Evolutionary conservation across 371 early-diverging fungal genomes (phyloP).

Genomic region (Actinomucor elegans): DNA sequence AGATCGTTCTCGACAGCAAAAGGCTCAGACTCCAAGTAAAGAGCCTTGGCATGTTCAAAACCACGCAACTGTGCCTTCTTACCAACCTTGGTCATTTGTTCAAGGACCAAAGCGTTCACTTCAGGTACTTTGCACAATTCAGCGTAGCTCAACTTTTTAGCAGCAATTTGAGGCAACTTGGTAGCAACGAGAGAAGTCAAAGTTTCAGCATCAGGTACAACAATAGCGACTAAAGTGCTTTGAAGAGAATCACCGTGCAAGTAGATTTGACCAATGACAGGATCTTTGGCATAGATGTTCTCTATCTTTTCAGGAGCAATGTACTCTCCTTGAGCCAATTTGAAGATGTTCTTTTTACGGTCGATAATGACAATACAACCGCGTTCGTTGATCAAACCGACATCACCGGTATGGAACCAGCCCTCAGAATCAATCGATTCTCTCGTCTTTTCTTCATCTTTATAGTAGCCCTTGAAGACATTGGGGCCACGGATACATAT

Average conservation of each 20-base stretch:
- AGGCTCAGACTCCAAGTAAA: slow-evolving; percentile 51
- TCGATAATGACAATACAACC: slow-evolving; percentile 85
- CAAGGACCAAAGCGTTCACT: slow-evolving; percentile 59
- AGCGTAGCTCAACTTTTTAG: slow-evolving; percentile 29
- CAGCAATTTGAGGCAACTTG: slow-evolving; percentile 29
- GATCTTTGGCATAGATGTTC: slow-evolving; percentile 57
- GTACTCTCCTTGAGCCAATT: slow-evolving; percentile 92
- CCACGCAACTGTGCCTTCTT: slow-evolving; percentile 58
- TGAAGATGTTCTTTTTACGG: slow-evolving; percentile 98
- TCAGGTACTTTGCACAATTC: slow-evolving; percentile 59
- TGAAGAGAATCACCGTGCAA: slow-evolving; percentile 89
- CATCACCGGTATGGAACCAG: slow-evolving; percentile 93
- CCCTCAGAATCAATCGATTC: slow-evolving; percentile 83
- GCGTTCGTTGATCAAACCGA: slow-evolving; percentile 75
- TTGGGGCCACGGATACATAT: slow-evolving; percentile 85
- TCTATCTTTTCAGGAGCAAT: slow-evolving; percentile 97
- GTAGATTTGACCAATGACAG: slow-evolving; percentile 63
- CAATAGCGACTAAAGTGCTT: slow-evolving; percentile 76
- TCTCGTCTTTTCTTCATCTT: slow-evolving; percentile 79
- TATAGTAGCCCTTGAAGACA: slow-evolving; percentile 81
- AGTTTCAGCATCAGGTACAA: slow-evolving; percentile 80
- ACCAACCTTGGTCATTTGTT: slow-evolving; percentile 60
- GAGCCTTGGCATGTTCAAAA: slow-evolving; percentile 58
- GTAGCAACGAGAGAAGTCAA: slow-evolving; percentile 47
- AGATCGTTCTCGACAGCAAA: slow-evolving; percentile 61